phyloP scores from a whole-genome alignment of 176 grass and related monocot species.

The Echinochloa phyllopogon region DNA sequence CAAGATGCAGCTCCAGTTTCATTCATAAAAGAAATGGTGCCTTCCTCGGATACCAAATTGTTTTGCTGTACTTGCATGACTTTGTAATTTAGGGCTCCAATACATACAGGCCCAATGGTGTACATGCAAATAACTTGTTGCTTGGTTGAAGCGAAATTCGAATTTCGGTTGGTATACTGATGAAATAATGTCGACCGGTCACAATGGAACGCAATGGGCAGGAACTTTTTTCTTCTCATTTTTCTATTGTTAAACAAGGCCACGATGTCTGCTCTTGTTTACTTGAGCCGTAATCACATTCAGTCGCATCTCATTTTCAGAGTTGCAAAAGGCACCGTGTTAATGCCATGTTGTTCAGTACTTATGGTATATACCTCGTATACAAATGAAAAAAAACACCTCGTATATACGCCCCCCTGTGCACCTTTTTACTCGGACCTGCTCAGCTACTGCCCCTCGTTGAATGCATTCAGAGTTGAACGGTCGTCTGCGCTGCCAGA shows the following conservation, averaged over 20 bases:
- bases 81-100: conserved; percentile 37
- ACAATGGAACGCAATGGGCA: neutral
- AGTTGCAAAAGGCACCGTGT: neutral
- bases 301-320: neutral
- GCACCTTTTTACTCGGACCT: neutral
- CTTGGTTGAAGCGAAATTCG: conserved; percentile 21
- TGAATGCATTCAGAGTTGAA: conserved; percentile 25
- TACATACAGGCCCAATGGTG: conserved; percentile 15
- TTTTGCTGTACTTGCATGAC: neutral
- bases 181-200: conserved; percentile 26
- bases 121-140: conserved; percentile 27
- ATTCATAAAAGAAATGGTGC: neutral
- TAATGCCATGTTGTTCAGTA: neutral
- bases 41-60: conserved; percentile 9
- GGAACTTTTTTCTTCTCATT: neutral
- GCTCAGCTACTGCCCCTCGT: neutral
- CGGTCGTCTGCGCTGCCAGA: conserved; percentile 1
- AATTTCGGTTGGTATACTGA: conserved; percentile 16
- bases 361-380: too few species aligned
- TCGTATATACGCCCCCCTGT: neutral
- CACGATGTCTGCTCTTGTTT: neutral
- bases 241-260: neutral
- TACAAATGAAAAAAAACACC: too few species aligned
- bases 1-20: neutral
- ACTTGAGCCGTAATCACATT: neutral